Evolutionary conservation across 331 rosid species (phyloP).

Genomic region (Rhamnella rubrinervis): DNA sequence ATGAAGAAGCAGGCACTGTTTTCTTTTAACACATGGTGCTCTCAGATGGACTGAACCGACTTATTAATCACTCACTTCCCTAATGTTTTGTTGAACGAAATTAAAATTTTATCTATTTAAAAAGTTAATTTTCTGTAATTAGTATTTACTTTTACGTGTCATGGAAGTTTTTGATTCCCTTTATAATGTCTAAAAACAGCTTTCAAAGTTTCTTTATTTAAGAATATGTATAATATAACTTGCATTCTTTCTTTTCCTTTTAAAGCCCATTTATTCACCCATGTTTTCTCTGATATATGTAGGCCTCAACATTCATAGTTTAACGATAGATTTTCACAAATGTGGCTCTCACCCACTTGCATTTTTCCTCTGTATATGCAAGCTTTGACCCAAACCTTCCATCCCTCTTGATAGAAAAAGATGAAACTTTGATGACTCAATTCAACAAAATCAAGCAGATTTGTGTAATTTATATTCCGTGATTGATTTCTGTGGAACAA

Average conservation of each 20-base stretch:
- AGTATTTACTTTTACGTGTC: neutral
- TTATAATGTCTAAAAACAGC: neutral
- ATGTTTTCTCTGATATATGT: too few species aligned
- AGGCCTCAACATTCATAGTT: neutral
- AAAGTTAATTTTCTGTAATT: slow-evolving; percentile 2
- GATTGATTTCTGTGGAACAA: too few species aligned
- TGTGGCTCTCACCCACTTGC: neutral
- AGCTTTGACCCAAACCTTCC: neutral
- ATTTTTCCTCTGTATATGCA: neutral
- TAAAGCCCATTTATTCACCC: too few species aligned
- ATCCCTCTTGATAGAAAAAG: neutral
- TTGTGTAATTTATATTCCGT: neutral
- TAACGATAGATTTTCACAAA: neutral
- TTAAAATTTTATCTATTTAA: neutral
- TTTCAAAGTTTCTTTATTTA: neutral
- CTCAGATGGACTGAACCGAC: slow-evolving; percentile 9
- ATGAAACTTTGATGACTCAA: neutral
- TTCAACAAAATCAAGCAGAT: slow-evolving; percentile 12
- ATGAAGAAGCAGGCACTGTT: slow-evolving; percentile 13
- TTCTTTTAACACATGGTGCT: slow-evolving; percentile 13
- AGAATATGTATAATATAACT: too few species aligned
- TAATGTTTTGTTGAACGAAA: neutral
- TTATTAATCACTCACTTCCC: neutral
- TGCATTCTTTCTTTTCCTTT: too few species aligned
- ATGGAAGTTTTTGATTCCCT: neutral